phyloP scores from a whole-genome alignment of 768 basidiomycete genomes.

The Serpula lacrymans region DNA sequence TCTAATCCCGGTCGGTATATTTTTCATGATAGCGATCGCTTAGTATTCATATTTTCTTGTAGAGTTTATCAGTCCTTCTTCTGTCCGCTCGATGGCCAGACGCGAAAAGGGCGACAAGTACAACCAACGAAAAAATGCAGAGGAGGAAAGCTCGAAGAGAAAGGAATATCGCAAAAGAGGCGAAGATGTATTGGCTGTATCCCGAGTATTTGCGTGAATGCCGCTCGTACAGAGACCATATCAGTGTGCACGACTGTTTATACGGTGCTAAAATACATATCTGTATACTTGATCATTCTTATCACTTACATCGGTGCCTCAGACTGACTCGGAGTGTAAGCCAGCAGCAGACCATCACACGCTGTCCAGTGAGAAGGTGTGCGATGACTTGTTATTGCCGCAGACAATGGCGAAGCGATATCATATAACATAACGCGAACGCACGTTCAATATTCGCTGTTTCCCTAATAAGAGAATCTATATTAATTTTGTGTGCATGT shows the following conservation, averaged over 20 bases:
- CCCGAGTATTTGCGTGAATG: conserved; percentile 83
- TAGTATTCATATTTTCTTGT: conserved; percentile 8
- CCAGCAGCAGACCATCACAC: too few relatives aligned
- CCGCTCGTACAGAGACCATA: too few relatives aligned
- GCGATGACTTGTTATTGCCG: too few relatives aligned
- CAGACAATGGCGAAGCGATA: conserved; percentile 5
- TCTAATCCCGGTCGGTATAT: conserved; percentile 80
- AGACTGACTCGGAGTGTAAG: background rate
- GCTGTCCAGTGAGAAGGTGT: too few relatives aligned
- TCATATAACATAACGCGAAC: background rate
- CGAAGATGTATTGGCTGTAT: conserved; percentile 79
- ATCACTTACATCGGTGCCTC: too few relatives aligned
- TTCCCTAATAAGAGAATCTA: background rate
- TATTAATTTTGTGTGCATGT: background rate
- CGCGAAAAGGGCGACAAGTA: conserved; percentile 81
- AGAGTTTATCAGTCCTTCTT: conserved; percentile 93
- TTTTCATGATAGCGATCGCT: background rate
- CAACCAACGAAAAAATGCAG: conserved; percentile 73
- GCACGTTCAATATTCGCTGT: background rate
- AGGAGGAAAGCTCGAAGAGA: conserved; percentile 62
- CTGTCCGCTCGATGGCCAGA: conserved; percentile 65
- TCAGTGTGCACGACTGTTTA: too few relatives aligned
- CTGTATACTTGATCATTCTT: too few relatives aligned
- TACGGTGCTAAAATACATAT: too few relatives aligned
- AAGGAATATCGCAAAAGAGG: conserved; percentile 59